Percentiles rank a stretch among this genome's conserved stretches.
Evolutionary conservation across 768 basidiomycete species (phyloP).

Genomic region (Xerocomus potaroensis): DNA sequence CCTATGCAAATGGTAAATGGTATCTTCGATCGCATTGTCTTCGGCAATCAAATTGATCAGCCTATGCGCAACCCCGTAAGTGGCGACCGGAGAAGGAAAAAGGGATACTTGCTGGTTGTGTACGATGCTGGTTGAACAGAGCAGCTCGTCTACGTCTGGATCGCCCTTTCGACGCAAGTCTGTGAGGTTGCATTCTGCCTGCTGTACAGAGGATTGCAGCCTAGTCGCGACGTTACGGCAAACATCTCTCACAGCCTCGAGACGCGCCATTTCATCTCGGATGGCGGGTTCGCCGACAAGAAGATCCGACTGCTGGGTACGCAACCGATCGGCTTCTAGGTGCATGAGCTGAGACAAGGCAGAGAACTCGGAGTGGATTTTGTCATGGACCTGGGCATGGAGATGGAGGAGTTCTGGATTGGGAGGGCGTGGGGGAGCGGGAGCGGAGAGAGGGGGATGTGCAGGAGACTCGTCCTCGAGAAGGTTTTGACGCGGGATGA

Average conservation of each 20-base stretch:
- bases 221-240: constrained; percentile 75
- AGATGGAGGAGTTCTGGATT: constrained; percentile 86
- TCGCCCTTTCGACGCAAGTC: constrained; percentile 83
- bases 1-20: constrained; percentile 93
- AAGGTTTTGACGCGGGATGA: constrained; percentile 45
- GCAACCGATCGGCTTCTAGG: constrained; percentile 69
- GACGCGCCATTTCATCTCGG: constrained; percentile 90
- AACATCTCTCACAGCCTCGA: constrained; percentile 90
- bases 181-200: constrained; percentile 67
- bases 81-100: not conserved
- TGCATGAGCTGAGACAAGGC: constrained; percentile 63
- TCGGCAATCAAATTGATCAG: constrained; percentile 97
- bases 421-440: constrained; percentile 74
- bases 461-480: constrained; percentile 55
- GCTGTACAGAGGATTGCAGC: constrained; percentile 55
- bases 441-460: constrained; percentile 26
- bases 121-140: constrained; percentile 93
- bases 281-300: constrained; percentile 90
- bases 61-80: constrained; percentile 45
- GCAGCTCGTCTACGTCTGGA: constrained; percentile 92
- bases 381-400: constrained; percentile 72
- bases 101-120: constrained; percentile 75
- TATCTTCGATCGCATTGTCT: constrained; percentile 97
- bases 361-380: constrained; percentile 65
- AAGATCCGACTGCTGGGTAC: constrained; percentile 79